Conservation (phyloP, 2,329 filamentous ascomycete species). For the Botrytis pseudocinerea region DNA sequence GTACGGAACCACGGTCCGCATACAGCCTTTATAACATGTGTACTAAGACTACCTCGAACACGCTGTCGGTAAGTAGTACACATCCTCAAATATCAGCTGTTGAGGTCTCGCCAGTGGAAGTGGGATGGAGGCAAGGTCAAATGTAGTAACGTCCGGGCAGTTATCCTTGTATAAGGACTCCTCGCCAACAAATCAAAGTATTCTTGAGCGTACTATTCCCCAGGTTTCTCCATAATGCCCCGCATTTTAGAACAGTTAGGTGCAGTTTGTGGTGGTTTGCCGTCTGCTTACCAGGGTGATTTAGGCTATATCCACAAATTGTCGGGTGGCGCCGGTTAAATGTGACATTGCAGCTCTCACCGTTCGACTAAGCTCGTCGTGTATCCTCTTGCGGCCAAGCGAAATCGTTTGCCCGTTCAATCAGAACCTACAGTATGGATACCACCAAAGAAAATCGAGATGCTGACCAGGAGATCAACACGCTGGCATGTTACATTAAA, state of each 20-base stretch:
- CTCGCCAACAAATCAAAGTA: not conserved
- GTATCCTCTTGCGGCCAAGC: conserved; percentile 7
- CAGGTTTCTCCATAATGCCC: conserved; percentile 19
- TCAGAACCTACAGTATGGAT: not conserved
- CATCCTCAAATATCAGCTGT: conserved; percentile 6
- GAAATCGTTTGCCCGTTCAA: not conserved
- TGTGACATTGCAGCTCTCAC: conserved; percentile 1
- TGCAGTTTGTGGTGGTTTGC: not conserved
- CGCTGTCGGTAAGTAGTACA: conserved; percentile 13
- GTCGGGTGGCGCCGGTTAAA: conserved; percentile 18
- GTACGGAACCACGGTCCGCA: conserved; percentile 18
- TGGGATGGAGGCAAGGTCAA: not conserved
- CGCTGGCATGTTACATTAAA: not conserved
- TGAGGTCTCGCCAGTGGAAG: not conserved
- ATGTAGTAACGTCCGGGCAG: not conserved
- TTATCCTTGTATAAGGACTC: conserved; percentile 11
- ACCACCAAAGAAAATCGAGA: not conserved
- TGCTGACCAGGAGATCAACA: conserved; percentile 3
- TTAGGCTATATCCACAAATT: conserved; percentile 11
- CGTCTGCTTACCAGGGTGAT: not conserved
- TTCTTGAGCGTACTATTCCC: conserved; percentile 6
- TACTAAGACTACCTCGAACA: conserved; percentile 2
- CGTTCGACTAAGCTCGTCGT: conserved; percentile 18
- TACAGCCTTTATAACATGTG: not conserved
- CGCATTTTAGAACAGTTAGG: not conserved